Conservation (phyloP, 495 filamentous ascomycete genomes). For the Pseudevernia furfuracea region DNA sequence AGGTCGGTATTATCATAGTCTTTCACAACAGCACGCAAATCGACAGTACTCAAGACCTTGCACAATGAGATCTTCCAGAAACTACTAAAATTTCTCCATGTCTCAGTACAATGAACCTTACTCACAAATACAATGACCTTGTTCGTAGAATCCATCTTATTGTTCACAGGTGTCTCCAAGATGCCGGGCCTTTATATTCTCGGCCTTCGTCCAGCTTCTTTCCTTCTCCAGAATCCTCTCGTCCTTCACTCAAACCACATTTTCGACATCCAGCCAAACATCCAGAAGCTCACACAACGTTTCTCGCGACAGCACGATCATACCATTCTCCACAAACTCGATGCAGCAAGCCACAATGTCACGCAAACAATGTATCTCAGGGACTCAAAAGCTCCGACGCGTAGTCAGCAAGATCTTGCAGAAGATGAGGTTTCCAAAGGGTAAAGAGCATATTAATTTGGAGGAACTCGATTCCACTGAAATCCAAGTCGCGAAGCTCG, state of each 20-base stretch:
- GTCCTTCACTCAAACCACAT: neutral
- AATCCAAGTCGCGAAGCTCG: neutral
- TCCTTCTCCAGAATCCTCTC: neutral
- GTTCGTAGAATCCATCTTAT: neutral
- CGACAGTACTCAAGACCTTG: no score
- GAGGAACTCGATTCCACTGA: neutral
- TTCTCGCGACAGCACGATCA: neutral
- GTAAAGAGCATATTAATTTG: neutral
- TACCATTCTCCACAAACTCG: neutral
- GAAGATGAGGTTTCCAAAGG: neutral
- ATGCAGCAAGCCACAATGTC: neutral
- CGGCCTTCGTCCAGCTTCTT: neutral
- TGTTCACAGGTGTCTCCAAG: neutral
- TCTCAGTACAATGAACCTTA: neutral
- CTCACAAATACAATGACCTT: neutral
- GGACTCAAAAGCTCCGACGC: neutral
- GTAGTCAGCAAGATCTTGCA: neutral
- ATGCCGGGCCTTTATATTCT: neutral
- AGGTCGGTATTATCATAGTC: no score
- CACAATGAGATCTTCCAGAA: neutral
- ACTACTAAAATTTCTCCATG: neutral
- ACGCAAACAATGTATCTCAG: neutral
- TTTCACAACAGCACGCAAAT: no score
- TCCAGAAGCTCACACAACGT: neutral
- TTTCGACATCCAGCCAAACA: no score